phyloP scores from a whole-genome alignment of 306 rosid genomes.

The Malus fusca region DNA sequence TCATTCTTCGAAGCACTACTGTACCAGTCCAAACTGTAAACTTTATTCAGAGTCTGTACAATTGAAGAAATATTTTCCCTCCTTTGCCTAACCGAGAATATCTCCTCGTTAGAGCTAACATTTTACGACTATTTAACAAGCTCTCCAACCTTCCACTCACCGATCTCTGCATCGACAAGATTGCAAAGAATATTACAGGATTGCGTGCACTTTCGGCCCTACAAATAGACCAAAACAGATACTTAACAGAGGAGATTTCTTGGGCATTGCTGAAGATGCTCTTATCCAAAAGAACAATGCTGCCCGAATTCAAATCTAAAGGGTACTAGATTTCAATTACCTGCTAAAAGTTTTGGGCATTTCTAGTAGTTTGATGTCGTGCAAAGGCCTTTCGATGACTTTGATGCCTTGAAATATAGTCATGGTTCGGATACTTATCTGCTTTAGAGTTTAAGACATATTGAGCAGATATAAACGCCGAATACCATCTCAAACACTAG shows the following conservation, averaged over 20 bases:
- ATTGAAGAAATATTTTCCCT: slow-evolving; percentile 62
- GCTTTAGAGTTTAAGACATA: slow-evolving; percentile 44
- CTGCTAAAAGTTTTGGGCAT: slow-evolving; percentile 77
- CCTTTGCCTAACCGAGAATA: slow-evolving; percentile 66
- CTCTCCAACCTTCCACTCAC: slow-evolving; percentile 99
- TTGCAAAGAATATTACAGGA: slow-evolving; percentile 77
- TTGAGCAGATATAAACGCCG: slow-evolving; percentile 59
- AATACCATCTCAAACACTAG: slow-evolving; percentile 59
- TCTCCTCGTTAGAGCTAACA: slow-evolving; percentile 87
- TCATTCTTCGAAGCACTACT: slow-evolving; percentile 94
- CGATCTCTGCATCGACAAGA: slow-evolving; percentile 87
- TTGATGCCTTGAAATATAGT: slow-evolving; percentile 35
- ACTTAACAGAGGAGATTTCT: not conserved
- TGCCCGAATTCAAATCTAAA: not conserved
- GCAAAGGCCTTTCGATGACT: slow-evolving; percentile 37
- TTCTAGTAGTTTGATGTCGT: slow-evolving; percentile 19
- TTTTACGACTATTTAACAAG: slow-evolving; percentile 74
- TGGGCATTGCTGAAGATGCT: not conserved
- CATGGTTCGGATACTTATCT: slow-evolving; percentile 45
- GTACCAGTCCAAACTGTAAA: slow-evolving; percentile 86
- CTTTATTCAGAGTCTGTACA: slow-evolving; percentile 63
- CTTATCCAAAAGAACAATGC: not conserved
- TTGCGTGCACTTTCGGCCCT: slow-evolving; percentile 75
- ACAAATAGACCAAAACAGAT: slow-evolving; percentile 13
- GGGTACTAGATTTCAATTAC: slow-evolving; percentile 32